Evolutionary conservation across 2,329 filamentous ascomycete species (phyloP), one percentile per base, ranked within the genome.

Genomic region (Venturia asperata): DNA sequence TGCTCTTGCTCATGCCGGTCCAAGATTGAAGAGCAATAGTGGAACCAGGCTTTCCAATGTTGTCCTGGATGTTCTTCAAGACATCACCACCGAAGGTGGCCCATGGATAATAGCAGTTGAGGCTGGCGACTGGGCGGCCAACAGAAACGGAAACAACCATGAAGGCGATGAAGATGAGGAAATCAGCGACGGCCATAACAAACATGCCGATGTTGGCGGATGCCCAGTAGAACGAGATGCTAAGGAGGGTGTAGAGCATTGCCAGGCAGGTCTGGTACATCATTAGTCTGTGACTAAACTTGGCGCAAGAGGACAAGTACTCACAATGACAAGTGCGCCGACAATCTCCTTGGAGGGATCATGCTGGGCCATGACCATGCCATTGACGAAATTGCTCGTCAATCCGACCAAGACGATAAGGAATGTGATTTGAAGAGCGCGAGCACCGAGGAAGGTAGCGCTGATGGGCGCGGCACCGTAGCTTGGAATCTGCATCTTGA

Each of bases 171-270:
- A 94, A 83, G 55, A 94, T 82, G 43, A 86, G 74, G 4, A 80
- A 75, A 75, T 97, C 92, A 62, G 88, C 77, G 15, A 76, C 84
- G 0, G 86, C 82, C 76, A 90, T 81, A 65, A 92, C 83, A 67
- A 92, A 86, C 5, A 91, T 89, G 15, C 92, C 87, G 68, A 91
- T 83, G 69, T 85, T 82, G 74, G 92, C 90, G 70, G 87, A 82
- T 77, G 91, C 93, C 69, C 92, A 88, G 74, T 95, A 91, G 78
- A 89, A 88, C 21, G 89, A 88, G 70, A 95, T 87, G 70, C 83
- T 83, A 70, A 82, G 74, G 45, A 80, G 73, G 69, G 87, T 85
- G 81, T 96, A 96, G 67, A 96, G 83, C 5, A 87, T 83, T 11
- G 90, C 87, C 66, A 94, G 86, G 77, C 85, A 89, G 39, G 90